Percentiles rank a stretch among this genome's conserved stretches.
Conservation (phyloP, 2,329 filamentous ascomycete species). For the Trichoderma arundinaceum region DNA sequence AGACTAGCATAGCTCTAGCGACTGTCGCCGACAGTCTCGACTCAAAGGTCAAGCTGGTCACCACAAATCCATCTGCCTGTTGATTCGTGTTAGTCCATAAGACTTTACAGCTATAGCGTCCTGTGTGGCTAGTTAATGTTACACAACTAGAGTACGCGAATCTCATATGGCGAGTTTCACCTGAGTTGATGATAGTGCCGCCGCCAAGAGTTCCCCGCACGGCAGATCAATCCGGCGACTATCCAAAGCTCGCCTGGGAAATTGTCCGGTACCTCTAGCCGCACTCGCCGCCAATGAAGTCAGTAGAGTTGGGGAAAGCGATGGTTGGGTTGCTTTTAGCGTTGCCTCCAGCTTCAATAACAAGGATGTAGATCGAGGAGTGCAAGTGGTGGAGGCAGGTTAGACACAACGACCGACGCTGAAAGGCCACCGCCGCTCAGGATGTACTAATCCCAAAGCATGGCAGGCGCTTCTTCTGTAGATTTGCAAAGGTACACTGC, state of each 20-base stretch:
- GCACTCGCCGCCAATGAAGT: slow-evolving; percentile 40
- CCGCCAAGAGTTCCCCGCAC: slow-evolving; percentile 49
- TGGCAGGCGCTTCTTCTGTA: slow-evolving; percentile 14
- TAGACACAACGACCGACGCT: slow-evolving; percentile 44
- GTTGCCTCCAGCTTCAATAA: slow-evolving; percentile 47
- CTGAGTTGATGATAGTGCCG: slow-evolving; percentile 47
- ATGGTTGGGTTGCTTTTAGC: slow-evolving; percentile 36
- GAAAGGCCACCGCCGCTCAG: slow-evolving; percentile 48
- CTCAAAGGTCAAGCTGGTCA: slow-evolving; percentile 50
- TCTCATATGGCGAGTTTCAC: slow-evolving; percentile 25
- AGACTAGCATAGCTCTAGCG: slow-evolving; percentile 53
- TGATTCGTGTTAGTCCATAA: neutral
- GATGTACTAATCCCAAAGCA: slow-evolving; percentile 43
- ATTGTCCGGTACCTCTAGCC: slow-evolving; percentile 44
- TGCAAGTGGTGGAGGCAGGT: slow-evolving; percentile 40
- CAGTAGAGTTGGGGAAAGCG: slow-evolving; percentile 39
- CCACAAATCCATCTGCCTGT: slow-evolving; percentile 50
- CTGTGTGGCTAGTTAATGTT: neutral
- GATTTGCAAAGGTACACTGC: neutral
- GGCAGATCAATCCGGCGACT: slow-evolving; percentile 36
- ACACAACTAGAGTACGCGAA: neutral
- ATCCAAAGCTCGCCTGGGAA: slow-evolving; percentile 38
- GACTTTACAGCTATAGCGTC: neutral
- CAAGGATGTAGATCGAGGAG: slow-evolving; percentile 42
- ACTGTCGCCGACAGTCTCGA: slow-evolving; percentile 41